These are phyloP conservation scores for Globisporangium mamillatum DNA, from an alignment of 352 stramenopile genomes.

Conservation along the genomic window DNA sequence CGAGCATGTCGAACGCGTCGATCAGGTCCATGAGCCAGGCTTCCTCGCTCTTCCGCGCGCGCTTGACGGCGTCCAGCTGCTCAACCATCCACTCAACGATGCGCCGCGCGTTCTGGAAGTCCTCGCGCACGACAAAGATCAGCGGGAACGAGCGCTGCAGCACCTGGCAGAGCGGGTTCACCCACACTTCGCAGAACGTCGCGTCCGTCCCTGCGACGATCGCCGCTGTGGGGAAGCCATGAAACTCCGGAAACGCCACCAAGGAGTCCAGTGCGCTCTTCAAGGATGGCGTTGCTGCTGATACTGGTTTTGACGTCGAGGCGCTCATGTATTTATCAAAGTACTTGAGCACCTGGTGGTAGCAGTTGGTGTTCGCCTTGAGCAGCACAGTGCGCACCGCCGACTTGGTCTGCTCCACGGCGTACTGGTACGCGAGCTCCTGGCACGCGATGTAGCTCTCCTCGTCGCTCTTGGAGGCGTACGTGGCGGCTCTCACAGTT, in stretches of 20 bases:
- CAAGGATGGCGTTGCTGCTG: neutral
- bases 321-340: slow-evolving; percentile 49
- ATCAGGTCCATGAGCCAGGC: slow-evolving; percentile 55
- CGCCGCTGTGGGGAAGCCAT: slow-evolving; percentile 53
- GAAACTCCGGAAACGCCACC: slow-evolving; percentile 40
- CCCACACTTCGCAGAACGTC: slow-evolving; percentile 75
- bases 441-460: slow-evolving; percentile 47
- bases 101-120: slow-evolving; percentile 49
- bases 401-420: slow-evolving; percentile 45
- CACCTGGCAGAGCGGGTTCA: slow-evolving; percentile 59
- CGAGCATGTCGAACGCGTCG: slow-evolving; percentile 38
- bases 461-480: slow-evolving; percentile 20
- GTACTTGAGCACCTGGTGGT: slow-evolving; percentile 57
- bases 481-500: neutral
- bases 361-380: slow-evolving; percentile 67
- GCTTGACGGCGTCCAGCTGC: slow-evolving; percentile 41
- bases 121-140: slow-evolving; percentile 47
- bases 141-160: slow-evolving; percentile 72
- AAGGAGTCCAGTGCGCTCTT: slow-evolving; percentile 14
- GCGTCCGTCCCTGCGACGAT: slow-evolving; percentile 71
- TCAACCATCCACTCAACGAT: slow-evolving; percentile 70
- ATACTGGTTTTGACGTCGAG: neutral
- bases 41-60: slow-evolving; percentile 37
- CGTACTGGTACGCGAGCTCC: slow-evolving; percentile 68
- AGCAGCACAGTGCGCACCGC: slow-evolving; percentile 58